Conservation (phyloP, 495 filamentous ascomycete genomes). For the Hypoxylon subgilvum region DNA sequence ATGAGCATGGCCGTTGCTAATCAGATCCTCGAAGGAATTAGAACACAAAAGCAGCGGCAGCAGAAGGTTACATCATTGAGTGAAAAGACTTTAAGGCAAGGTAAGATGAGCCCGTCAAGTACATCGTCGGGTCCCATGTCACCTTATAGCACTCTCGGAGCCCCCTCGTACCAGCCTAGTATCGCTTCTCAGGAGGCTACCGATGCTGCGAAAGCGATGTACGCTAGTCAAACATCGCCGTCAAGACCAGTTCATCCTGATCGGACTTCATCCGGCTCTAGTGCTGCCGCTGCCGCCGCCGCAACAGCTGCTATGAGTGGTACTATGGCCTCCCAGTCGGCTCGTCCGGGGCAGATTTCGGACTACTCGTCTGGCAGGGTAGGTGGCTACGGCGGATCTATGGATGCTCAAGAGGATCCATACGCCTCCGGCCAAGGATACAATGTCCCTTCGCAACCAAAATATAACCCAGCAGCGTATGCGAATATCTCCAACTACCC, state of each 20-base stretch:
- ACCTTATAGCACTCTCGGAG: constrained; percentile 33
- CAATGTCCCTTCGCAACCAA: constrained; percentile 60
- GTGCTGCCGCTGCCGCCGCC: constrained; percentile 54
- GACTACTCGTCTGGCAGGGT: constrained; percentile 47
- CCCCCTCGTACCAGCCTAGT: constrained; percentile 44
- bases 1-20: constrained; percentile 99
- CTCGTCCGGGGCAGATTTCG: constrained; percentile 39
- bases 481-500: constrained; percentile 62
- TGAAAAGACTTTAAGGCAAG: constrained; percentile 69
- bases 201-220: constrained; percentile 59
- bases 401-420: constrained; percentile 47
- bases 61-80: constrained; percentile 61
- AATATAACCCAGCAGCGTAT: constrained; percentile 77
- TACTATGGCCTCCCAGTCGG: constrained; percentile 38
- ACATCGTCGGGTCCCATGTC: constrained; percentile 39
- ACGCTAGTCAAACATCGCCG: constrained; percentile 56
- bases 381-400: constrained; percentile 47
- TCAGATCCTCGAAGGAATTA: constrained; percentile 78
- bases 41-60: constrained; percentile 63
- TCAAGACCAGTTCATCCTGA: constrained; percentile 49
- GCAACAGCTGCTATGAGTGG: constrained; percentile 50
- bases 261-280: constrained; percentile 47
- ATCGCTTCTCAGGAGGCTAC: constrained; percentile 54
- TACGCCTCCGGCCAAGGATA: constrained; percentile 55
- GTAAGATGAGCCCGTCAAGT: constrained; percentile 48